Percentiles rank a stretch among this genome's conserved stretches.
phyloP scores from a whole-genome alignment of 177 flowering plant genomes.

The Vitis hybrid region DNA sequence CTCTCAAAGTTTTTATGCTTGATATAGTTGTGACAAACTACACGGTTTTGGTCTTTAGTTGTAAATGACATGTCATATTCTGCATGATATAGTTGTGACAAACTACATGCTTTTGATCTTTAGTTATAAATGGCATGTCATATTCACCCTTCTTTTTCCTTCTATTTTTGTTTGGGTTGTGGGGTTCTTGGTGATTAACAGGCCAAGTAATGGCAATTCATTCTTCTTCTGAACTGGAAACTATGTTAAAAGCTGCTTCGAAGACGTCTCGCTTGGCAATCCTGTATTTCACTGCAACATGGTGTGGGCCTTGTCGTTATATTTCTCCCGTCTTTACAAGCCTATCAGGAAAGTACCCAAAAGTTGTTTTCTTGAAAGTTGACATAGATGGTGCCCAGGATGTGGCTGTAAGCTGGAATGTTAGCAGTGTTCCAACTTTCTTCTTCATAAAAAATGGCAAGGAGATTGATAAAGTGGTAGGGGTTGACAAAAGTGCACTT shows the following conservation, averaged over 20 bases:
- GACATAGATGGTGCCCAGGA: conserved; percentile 70
- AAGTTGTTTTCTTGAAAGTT: conserved; percentile 62
- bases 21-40: no score
- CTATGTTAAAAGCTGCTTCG: conserved; percentile 53
- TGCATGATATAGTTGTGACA: no score
- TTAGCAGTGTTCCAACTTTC: conserved; percentile 68
- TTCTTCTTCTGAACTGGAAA: conserved; percentile 49
- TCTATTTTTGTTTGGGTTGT: not conserved
- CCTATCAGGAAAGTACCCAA: conserved; percentile 54
- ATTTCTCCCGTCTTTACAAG: conserved; percentile 59
- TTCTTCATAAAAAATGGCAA: conserved; percentile 58
- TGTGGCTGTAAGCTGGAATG: conserved; percentile 59
- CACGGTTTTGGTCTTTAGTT: no score
- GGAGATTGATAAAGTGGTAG: conserved; percentile 39
- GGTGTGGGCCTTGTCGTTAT: conserved; percentile 85
- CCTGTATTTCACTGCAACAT: conserved; percentile 78
- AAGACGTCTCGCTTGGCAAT: conserved; percentile 48
- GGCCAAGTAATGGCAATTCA: conserved; percentile 57
- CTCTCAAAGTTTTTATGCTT: no score
- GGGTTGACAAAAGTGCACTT: conserved; percentile 32
- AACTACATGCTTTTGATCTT: not conserved
- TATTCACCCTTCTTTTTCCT: not conserved
- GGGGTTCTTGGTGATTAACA: conserved; percentile 13
- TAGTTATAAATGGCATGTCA: not conserved
- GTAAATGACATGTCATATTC: no score